These are phyloP conservation scores for Dictyostelium capitatum DNA, from an alignment of 78 protist genomes.

Conservation along the genomic window DNA sequence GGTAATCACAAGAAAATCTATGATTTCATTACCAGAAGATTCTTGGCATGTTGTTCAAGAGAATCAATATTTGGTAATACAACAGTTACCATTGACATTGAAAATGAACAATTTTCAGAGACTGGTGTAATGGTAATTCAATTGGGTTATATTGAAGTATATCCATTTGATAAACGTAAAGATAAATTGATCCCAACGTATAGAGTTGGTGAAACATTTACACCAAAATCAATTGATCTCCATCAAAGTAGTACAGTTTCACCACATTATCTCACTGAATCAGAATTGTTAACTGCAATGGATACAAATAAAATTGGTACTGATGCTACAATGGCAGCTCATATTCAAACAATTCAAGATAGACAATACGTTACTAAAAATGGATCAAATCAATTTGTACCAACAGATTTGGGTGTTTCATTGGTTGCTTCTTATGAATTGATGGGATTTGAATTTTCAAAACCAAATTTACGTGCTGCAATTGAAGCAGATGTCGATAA, in stretches of 20 bases:
- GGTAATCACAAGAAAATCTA: slow-evolving; percentile 74
- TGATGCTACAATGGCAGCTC: slow-evolving; percentile 99
- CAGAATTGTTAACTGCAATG: slow-evolving; percentile 97
- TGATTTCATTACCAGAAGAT: slow-evolving; percentile 95
- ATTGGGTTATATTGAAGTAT: slow-evolving; percentile 92
- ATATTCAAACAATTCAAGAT: slow-evolving; percentile 93
- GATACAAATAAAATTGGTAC: slow-evolving; percentile 98
- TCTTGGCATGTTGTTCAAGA: slow-evolving; percentile 97
- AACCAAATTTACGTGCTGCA: slow-evolving; percentile 88
- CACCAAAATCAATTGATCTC: slow-evolving; percentile 84
- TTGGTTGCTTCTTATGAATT: slow-evolving; percentile 93
- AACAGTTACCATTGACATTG: slow-evolving; percentile 81
- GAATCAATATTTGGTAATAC: slow-evolving; percentile 96
- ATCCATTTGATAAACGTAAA: slow-evolving; percentile 94
- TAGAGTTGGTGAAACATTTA: slow-evolving; percentile 84
- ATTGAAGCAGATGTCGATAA: slow-evolving; percentile 78
- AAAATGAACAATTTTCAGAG: slow-evolving; percentile 87
- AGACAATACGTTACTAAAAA: slow-evolving; percentile 90
- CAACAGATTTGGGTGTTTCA: slow-evolving; percentile 94
- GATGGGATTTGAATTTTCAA: slow-evolving; percentile 92
- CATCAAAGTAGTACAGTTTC: slow-evolving; percentile 92
- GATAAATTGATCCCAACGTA: slow-evolving; percentile 90
- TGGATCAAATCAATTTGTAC: slow-evolving; percentile 74
- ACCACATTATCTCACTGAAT: slow-evolving; percentile 95
- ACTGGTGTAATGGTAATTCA: slow-evolving; percentile 83